These are phyloP conservation scores for Penicillium nordicum DNA, from an alignment of 2,329 filamentous ascomycete species.

Conservation along the genomic window DNA sequence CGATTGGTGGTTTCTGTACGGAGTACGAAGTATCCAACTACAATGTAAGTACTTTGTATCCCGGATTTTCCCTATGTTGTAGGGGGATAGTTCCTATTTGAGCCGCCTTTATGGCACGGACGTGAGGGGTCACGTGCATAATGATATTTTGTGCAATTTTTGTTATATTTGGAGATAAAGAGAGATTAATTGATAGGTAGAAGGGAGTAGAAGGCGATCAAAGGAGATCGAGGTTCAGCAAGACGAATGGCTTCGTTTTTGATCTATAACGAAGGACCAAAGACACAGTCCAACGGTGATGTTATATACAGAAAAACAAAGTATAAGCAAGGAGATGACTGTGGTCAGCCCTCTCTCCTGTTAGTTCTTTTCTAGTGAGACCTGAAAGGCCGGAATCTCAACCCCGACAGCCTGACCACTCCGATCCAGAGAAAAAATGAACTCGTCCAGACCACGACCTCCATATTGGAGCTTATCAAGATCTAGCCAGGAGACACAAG, in stretches of 20 bases:
- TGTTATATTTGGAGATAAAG: neutral
- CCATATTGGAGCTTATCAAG: neutral
- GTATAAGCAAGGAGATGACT: neutral
- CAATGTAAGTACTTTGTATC: neutral
- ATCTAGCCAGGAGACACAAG: neutral
- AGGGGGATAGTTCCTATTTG: neutral
- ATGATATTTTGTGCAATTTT: neutral
- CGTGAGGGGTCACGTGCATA: neutral
- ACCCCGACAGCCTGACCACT: neutral
- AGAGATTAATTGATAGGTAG: neutral
- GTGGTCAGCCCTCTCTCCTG: neutral
- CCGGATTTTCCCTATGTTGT: neutral
- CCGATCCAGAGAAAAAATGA: neutral
- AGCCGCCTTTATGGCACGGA: neutral
- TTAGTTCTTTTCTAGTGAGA: neutral
- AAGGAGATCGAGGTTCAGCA: neutral
- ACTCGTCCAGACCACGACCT: neutral
- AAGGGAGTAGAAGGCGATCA: neutral
- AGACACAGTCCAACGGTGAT: neutral
- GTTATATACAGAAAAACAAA: neutral
- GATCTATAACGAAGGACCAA: neutral
- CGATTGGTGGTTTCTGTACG: neutral
- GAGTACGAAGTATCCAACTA: neutral
- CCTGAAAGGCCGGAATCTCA: neutral
- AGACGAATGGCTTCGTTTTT: neutral